phyloP scores from a whole-genome alignment of 1,139 yeast genomes.

The Hansenula lynferdii region DNA sequence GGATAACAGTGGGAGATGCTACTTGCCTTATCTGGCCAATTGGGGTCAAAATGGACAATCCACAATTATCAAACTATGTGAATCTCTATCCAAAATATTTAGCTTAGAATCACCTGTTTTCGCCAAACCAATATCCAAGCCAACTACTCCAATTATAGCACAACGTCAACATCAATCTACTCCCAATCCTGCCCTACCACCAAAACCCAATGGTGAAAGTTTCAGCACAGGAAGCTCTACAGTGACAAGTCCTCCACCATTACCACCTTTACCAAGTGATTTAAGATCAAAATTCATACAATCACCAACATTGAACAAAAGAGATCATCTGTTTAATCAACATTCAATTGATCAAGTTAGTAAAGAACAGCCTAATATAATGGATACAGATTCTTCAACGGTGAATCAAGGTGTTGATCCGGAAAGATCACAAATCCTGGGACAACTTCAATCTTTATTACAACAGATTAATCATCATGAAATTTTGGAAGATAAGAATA shows the following conservation, averaged over 20 bases:
- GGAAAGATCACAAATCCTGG: slow-evolving; percentile 10
- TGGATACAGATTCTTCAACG: slow-evolving; percentile 24
- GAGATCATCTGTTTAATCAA: slow-evolving; percentile 7
- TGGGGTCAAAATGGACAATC: slow-evolving; percentile 39
- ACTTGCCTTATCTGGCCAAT: slow-evolving; percentile 59
- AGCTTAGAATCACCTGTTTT: slow-evolving; percentile 47
- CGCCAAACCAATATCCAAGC: slow-evolving; percentile 28
- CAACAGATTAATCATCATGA: slow-evolving; percentile 13
- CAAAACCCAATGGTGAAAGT: slow-evolving; percentile 3
- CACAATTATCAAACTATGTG: slow-evolving; percentile 26
- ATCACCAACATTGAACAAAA: slow-evolving; percentile 14
- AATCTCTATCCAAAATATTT: slow-evolving; percentile 37
- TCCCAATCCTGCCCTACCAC: slow-evolving; percentile 15
- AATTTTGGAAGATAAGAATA: slow-evolving; percentile 15
- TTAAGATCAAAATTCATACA: slow-evolving; percentile 10
- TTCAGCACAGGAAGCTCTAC: slow-evolving; percentile 1
- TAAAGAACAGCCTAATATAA: slow-evolving; percentile 22
- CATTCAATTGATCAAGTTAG: slow-evolving; percentile 8
- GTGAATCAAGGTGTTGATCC: slow-evolving; percentile 6
- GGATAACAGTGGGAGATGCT: slow-evolving; percentile 70
- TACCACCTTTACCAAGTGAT: slow-evolving; percentile 24
- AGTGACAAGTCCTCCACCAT: slow-evolving; percentile 21
- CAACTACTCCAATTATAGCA: not conserved
- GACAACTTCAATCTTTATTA: slow-evolving; percentile 7
- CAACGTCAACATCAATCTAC: slow-evolving; percentile 7